Evolutionary conservation across 1,139 yeast genomes (phyloP).

Genomic region (Torulaspora pretoriensis): DNA sequence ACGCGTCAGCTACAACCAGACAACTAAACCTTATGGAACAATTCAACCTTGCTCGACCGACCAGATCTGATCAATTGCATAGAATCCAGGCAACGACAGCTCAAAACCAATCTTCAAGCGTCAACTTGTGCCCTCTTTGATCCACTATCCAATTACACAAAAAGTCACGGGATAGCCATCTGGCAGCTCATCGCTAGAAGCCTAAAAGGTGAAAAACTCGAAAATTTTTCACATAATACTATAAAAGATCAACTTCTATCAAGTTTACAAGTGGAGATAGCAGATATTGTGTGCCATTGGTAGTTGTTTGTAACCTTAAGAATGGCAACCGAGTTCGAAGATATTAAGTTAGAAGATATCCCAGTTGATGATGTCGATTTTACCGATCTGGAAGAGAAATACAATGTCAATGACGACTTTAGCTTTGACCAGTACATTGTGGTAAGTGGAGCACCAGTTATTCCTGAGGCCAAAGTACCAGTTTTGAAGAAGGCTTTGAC

Average conservation of each 20-base stretch:
- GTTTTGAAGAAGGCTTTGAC: conserved; percentile 79
- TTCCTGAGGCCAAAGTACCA: conserved; percentile 85
- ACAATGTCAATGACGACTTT: conserved; percentile 54
- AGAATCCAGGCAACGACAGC: no score
- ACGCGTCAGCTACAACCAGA: no score
- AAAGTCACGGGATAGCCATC: conserved; percentile 1
- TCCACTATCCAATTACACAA: not conserved
- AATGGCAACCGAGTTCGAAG: conserved; percentile 24
- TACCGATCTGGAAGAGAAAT: conserved; percentile 80
- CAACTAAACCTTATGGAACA: no score
- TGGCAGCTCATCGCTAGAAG: conserved; percentile 4
- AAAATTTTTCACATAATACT: conserved; percentile 7
- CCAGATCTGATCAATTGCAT: no score
- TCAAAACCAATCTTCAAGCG: no score
- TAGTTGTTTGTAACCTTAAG: not conserved
- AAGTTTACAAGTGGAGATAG: not conserved
- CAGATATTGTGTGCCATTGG: not conserved
- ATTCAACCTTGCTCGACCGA: no score
- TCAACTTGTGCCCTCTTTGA: not conserved
- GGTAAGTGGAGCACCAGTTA: conserved; percentile 93
- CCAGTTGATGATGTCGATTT: conserved; percentile 73
- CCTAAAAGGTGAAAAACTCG: not conserved
- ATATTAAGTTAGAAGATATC: conserved; percentile 40
- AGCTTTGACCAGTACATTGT: conserved; percentile 78
- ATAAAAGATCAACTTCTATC: not conserved